phyloP scores from a whole-genome alignment of 345 rosid species.

The Salix purpurea region DNA sequence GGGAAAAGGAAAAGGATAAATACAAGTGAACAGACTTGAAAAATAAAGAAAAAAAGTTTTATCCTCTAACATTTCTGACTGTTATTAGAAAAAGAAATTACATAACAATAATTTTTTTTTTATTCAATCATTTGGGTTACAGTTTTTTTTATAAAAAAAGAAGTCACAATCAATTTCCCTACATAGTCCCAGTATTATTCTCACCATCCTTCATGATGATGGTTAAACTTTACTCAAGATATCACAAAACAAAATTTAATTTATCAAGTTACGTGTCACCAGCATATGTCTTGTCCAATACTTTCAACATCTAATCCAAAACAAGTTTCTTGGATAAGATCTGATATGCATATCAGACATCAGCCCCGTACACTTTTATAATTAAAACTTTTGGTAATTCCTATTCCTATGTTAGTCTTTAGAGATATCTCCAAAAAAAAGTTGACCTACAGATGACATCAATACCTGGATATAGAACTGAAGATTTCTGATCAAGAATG shows the following conservation, averaged over 20 bases:
- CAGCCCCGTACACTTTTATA: not conserved
- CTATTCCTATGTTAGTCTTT: not conserved
- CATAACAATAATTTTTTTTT: too few species aligned
- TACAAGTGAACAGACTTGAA: too few species aligned
- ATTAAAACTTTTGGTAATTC: not conserved
- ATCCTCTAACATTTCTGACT: too few species aligned
- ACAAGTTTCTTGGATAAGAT: not conserved
- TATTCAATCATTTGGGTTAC: too few species aligned
- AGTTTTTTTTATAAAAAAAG: too few species aligned
- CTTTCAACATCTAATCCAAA: not conserved
- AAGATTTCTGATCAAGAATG: slow-evolving; percentile 88
- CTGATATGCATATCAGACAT: not conserved
- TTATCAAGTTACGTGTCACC: not conserved
- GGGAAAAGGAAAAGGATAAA: too few species aligned
- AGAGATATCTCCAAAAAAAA: not conserved
- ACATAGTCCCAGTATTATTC: not conserved
- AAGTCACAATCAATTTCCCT: too few species aligned
- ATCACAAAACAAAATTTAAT: not conserved
- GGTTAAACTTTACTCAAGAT: not conserved
- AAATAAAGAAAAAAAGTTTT: too few species aligned
- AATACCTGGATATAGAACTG: slow-evolving; percentile 94
- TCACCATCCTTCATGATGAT: not conserved
- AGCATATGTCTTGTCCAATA: not conserved
- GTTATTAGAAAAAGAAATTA: too few species aligned
- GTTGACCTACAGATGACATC: slow-evolving; percentile 1